Conservation (phyloP, 164 flowering plant genomes). For the Piper longum region DNA sequence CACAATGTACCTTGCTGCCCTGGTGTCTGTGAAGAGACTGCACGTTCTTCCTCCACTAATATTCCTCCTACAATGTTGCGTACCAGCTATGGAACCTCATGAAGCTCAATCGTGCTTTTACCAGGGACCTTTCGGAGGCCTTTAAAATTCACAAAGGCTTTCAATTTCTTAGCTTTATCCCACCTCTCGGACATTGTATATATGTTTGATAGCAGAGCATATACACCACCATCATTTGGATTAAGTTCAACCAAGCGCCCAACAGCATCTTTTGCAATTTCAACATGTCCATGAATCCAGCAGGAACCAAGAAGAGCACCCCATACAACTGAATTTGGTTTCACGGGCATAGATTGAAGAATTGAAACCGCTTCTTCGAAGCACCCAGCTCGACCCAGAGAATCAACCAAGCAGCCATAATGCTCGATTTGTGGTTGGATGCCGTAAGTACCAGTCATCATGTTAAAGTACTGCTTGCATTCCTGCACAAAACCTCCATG, state of each 20-base stretch:
- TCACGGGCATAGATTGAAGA: constrained; percentile 4
- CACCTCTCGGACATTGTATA: constrained; percentile 8
- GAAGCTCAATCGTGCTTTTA: constrained; percentile 5
- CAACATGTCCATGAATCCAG: constrained; percentile 6
- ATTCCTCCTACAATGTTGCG: constrained; percentile 2
- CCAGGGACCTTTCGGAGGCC: constrained; percentile 10
- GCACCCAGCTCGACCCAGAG: constrained; percentile 8
- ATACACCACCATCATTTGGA: constrained; percentile 8
- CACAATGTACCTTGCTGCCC: background rate
- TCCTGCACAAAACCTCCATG: constrained; percentile 8
- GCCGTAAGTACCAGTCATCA: background rate
- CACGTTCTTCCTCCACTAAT: constrained; percentile 2
- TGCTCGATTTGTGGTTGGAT: constrained; percentile 11
- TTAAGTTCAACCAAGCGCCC: constrained; percentile 3
- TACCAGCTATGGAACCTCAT: background rate
- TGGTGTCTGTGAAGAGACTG: constrained; percentile 7
- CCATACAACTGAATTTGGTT: constrained; percentile 6
- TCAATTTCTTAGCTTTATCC: constrained; percentile 8
- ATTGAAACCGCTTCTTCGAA: constrained; percentile 5
- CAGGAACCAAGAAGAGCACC: constrained; percentile 9
- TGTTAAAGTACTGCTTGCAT: constrained; percentile 5
- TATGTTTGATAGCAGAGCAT: constrained; percentile 3
- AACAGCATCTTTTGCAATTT: constrained; percentile 1
- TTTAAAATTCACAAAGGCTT: constrained; percentile 5
- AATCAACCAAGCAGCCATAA: constrained; percentile 11